Percentiles rank a stretch among this genome's conserved stretches.
These are phyloP conservation scores for Orbilia oligospora DNA, from an alignment of 2,329 filamentous ascomycete species.

Conservation along the genomic window DNA sequence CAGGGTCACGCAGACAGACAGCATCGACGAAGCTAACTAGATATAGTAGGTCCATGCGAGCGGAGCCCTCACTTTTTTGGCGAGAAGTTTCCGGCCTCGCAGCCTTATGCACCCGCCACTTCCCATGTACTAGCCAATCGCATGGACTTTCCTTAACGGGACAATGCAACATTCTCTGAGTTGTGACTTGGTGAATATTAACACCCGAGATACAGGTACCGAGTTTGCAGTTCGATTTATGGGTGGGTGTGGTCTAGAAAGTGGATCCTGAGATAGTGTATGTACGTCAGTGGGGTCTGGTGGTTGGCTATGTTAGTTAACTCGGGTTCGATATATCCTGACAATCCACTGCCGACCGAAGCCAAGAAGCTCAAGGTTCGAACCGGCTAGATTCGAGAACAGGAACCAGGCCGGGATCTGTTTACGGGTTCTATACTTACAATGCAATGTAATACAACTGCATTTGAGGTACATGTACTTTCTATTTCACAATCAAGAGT, in stretches of 20 bases:
- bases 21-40: slow-evolving; percentile 15
- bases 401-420: background rate
- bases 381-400: background rate
- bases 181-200: background rate
- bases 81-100: slow-evolving; percentile 51
- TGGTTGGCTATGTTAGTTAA: no score
- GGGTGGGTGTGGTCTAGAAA: background rate
- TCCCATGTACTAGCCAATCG: background rate
- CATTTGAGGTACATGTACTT: no score
- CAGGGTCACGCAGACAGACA: slow-evolving; percentile 22
- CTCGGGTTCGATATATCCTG: background rate
- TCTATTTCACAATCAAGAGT: background rate
- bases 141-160: slow-evolving; percentile 16
- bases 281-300: background rate
- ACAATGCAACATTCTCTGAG: slow-evolving; percentile 18
- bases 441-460: background rate
- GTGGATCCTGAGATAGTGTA: slow-evolving; percentile 2
- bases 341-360: background rate
- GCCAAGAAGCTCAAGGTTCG: background rate
- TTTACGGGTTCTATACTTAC: background rate
- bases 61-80: slow-evolving; percentile 34
- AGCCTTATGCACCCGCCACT: slow-evolving; percentile 35
- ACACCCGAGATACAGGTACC: slow-evolving; percentile 13
- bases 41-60: slow-evolving; percentile 49
- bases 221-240: background rate